phyloP scores from a whole-genome alignment of 2,329 filamentous ascomycete species.

The Oidium heveae region DNA sequence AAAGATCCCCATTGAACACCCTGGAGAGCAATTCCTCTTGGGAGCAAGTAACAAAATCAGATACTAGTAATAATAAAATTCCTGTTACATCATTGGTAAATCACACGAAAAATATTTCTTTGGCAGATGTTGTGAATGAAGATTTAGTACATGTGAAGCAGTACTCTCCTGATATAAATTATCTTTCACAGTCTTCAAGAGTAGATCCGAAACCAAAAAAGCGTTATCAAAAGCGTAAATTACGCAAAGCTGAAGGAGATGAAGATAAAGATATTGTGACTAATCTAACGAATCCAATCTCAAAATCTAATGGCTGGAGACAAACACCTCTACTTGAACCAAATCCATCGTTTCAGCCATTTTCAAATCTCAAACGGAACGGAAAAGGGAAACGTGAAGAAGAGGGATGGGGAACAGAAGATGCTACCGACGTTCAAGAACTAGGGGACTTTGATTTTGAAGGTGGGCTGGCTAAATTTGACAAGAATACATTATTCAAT shows the following conservation, averaged over 20 bases:
- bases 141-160: slow-evolving; percentile 7
- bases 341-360: slow-evolving; percentile 36
- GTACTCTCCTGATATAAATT: slow-evolving; percentile 4
- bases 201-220: slow-evolving; percentile 3
- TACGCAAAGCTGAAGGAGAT: slow-evolving; percentile 15
- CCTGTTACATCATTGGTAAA: slow-evolving; percentile 16
- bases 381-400: slow-evolving; percentile 21
- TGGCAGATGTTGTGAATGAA: slow-evolving; percentile 7
- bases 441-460: slow-evolving; percentile 89
- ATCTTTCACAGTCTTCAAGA: slow-evolving; percentile 4
- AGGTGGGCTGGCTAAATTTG: slow-evolving; percentile 73
- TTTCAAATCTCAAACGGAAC: slow-evolving; percentile 27
- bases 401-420: slow-evolving; percentile 87
- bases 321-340: slow-evolving; percentile 40
- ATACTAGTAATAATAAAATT: slow-evolving; percentile 6
- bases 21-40: slow-evolving; percentile 12
- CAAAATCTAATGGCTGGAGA: slow-evolving; percentile 38
- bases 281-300: slow-evolving; percentile 18
- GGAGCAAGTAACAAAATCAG: slow-evolving; percentile 8
- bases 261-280: slow-evolving; percentile 18
- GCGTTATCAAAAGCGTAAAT: slow-evolving; percentile 7
- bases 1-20: slow-evolving; percentile 3
- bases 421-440: slow-evolving; percentile 82
- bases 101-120: slow-evolving; percentile 5
- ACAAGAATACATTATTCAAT: slow-evolving; percentile 77